Evolutionary conservation across 305 asterid genomes (phyloP).

Genomic region (Ajuga reptans): DNA sequence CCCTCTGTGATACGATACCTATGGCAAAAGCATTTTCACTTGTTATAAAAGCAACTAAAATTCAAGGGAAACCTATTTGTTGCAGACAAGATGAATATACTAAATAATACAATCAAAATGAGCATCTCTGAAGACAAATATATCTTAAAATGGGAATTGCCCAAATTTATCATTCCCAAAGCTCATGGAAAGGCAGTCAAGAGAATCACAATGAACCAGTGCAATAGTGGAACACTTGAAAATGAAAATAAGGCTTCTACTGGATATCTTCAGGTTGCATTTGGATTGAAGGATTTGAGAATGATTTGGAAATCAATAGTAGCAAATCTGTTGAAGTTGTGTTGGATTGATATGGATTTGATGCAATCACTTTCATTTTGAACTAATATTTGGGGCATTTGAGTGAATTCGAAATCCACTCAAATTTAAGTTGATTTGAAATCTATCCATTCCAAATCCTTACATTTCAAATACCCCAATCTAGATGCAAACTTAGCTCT

Average conservation of each 20-base stretch:
- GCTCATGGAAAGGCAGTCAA: background rate
- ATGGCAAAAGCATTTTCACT: slow-evolving; percentile 20
- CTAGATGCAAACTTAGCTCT: background rate
- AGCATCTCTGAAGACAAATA: background rate
- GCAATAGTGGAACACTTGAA: background rate
- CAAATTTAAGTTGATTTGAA: too few species aligned
- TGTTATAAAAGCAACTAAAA: slow-evolving; percentile 14
- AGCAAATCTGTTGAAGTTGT: too few species aligned
- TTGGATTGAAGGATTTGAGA: too few species aligned
- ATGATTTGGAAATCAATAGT: too few species aligned
- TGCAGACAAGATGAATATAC: background rate
- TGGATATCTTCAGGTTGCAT: background rate
- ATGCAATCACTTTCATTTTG: too few species aligned
- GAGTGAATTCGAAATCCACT: too few species aligned
- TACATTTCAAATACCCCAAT: too few species aligned
- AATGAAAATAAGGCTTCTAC: background rate
- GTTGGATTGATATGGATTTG: too few species aligned
- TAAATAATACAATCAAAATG: background rate
- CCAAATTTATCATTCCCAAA: background rate
- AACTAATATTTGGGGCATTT: too few species aligned
- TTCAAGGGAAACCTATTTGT: background rate
- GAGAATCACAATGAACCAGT: background rate
- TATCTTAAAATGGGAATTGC: background rate
- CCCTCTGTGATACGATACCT: slow-evolving; percentile 99
- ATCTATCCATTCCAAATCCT: too few species aligned